phyloP scores from a whole-genome alignment of 2,329 filamentous ascomycete species.

The Coniosporium tulheliwenetii region DNA sequence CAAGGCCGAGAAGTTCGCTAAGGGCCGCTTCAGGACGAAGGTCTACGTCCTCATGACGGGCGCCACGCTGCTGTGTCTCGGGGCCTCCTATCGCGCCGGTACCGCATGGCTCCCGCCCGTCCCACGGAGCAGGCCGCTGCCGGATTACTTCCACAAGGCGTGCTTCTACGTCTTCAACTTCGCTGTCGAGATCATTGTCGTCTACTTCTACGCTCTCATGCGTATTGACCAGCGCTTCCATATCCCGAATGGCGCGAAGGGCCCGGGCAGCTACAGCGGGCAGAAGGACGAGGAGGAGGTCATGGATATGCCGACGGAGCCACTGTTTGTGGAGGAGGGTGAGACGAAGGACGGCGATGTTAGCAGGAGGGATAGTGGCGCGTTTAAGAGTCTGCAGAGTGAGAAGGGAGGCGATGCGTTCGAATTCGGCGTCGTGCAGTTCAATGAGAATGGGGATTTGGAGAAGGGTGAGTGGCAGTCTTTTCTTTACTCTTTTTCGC shows the following conservation, averaged over 20 bases:
- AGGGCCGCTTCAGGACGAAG: constrained; percentile 52
- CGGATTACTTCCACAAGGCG: constrained; percentile 55
- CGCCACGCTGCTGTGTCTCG: constrained; percentile 45
- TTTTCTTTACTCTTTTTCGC: too few species aligned
- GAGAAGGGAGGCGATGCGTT: too few species aligned
- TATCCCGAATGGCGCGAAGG: constrained; percentile 53
- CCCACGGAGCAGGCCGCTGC: constrained; percentile 35
- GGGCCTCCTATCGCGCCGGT: constrained; percentile 53
- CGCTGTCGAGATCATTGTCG: constrained; percentile 53
- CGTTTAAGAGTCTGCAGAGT: too few species aligned
- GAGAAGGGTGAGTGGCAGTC: too few species aligned
- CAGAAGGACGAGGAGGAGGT: too few species aligned
- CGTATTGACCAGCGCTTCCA: constrained; percentile 65
- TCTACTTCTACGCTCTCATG: constrained; percentile 48
- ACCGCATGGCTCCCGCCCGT: constrained; percentile 35
- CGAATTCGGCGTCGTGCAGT: too few species aligned
- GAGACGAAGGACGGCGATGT: too few species aligned
- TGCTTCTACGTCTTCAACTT: constrained; percentile 75
- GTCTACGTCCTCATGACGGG: constrained; percentile 46
- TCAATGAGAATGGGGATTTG: too few species aligned
- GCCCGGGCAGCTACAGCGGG: constrained; percentile 29
- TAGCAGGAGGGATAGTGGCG: too few species aligned
- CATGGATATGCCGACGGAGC: too few species aligned
- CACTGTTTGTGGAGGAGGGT: too few species aligned
- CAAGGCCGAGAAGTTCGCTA: constrained; percentile 45